Conservation (phyloP, 768 basidiomycete species). For the Mycena pura region DNA sequence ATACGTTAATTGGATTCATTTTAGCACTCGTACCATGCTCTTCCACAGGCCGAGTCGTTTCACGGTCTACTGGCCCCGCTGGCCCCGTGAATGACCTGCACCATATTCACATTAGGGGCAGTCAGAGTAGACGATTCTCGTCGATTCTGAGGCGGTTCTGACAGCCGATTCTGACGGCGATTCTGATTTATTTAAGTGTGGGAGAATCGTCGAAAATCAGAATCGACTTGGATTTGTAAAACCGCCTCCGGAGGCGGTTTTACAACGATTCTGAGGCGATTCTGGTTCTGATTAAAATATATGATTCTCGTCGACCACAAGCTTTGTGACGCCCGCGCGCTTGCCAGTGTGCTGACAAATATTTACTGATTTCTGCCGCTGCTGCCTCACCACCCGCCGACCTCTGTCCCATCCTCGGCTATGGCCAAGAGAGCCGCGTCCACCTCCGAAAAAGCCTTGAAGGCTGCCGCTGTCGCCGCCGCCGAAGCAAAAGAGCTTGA, state of each 20-base stretch:
- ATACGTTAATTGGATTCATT: no score
- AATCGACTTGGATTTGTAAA: background rate
- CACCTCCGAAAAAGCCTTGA: background rate
- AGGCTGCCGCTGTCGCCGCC: background rate
- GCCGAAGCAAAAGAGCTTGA: background rate
- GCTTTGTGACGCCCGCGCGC: background rate
- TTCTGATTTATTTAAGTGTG: constrained; percentile 2
- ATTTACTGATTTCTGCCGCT: background rate
- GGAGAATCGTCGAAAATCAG: background rate
- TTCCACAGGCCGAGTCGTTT: no score
- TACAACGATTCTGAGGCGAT: background rate
- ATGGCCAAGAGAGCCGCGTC: background rate
- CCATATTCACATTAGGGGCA: no score
- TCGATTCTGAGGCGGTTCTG: background rate
- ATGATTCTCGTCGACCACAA: background rate
- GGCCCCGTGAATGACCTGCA: no score
- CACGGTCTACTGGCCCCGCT: no score
- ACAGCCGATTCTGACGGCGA: background rate
- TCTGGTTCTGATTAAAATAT: background rate
- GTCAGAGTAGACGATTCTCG: background rate
- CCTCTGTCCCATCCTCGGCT: background rate
- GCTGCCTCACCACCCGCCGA: background rate
- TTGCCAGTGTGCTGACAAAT: background rate
- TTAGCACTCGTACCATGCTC: no score
- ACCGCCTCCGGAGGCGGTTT: background rate